These are phyloP conservation scores for Fistulina hepatica DNA, from an alignment of 1,284 basidiomycete genomes.

Conservation along the genomic window DNA sequence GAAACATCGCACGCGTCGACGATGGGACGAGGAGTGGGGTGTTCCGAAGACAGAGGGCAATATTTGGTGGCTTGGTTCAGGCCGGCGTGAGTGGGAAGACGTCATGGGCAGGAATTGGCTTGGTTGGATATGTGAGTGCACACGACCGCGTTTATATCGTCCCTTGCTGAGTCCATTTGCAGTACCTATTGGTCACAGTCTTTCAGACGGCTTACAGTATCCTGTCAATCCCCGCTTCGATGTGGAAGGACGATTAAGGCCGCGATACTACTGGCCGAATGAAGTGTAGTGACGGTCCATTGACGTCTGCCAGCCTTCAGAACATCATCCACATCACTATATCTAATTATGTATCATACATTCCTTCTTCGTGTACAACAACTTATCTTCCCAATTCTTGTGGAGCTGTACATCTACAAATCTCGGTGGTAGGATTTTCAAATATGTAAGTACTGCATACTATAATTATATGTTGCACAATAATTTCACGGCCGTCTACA, in stretches of 20 bases:
- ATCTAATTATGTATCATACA: no score
- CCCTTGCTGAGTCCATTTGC: constrained; percentile 9
- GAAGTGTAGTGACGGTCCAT: no score
- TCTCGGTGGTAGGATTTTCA: no score
- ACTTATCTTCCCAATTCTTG: no score
- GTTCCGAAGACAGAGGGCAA: constrained; percentile 62
- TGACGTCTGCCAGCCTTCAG: no score
- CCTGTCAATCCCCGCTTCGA: constrained; percentile 68
- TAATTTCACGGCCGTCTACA: no score
- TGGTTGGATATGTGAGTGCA: constrained; percentile 64
- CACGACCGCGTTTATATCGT: background rate
- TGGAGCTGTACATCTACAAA: no score
- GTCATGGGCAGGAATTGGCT: constrained; percentile 59
- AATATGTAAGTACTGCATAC: no score
- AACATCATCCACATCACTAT: no score
- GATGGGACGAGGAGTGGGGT: constrained; percentile 77
- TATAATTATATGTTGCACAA: no score
- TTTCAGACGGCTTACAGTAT: constrained; percentile 54
- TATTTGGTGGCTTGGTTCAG: constrained; percentile 73
- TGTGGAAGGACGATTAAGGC: constrained; percentile 51
- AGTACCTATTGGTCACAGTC: constrained; percentile 60
- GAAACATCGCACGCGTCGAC: constrained; percentile 30
- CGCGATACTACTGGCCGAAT: constrained; percentile 60
- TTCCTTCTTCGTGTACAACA: no score
- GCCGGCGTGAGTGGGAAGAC: constrained; percentile 53